Conservation (phyloP, 352 stramenopile genomes). For the Globisporangium sylvaticum region DNA sequence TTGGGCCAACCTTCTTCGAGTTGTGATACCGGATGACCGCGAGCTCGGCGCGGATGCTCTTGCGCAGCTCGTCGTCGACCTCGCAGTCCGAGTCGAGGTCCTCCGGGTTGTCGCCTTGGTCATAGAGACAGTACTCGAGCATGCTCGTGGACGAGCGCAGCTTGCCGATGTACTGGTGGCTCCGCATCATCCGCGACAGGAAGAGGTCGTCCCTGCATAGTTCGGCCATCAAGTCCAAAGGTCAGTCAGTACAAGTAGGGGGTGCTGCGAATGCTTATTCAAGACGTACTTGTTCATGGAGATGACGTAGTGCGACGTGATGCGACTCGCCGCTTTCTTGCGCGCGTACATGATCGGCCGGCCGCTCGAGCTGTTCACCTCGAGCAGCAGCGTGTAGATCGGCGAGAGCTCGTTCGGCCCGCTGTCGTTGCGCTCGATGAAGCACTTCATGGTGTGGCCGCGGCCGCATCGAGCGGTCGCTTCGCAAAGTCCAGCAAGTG, state of each 20-base stretch:
- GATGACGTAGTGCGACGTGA: constrained; percentile 86
- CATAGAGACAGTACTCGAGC: constrained; percentile 86
- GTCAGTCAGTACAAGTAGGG: background rate
- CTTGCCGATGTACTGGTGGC: constrained; percentile 86
- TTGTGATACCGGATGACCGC: constrained; percentile 71
- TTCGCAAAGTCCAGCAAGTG: constrained; percentile 82
- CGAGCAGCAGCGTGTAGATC: constrained; percentile 77
- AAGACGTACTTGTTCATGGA: constrained; percentile 64
- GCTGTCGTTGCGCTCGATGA: constrained; percentile 83
- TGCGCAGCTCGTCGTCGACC: constrained; percentile 68
- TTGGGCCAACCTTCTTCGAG: constrained; percentile 50
- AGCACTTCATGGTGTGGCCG: constrained; percentile 83
- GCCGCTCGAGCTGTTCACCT: constrained; percentile 84
- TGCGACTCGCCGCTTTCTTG: constrained; percentile 69
- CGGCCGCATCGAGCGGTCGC: constrained; percentile 70
- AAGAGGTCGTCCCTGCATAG: constrained; percentile 66
- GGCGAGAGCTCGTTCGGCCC: constrained; percentile 77
- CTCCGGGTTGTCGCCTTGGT: constrained; percentile 81
- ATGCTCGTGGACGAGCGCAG: constrained; percentile 72
- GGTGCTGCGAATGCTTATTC: too few species aligned
- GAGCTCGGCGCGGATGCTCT: constrained; percentile 72
- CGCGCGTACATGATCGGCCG: constrained; percentile 79
- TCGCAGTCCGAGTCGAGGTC: constrained; percentile 82
- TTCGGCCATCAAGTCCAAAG: background rate
- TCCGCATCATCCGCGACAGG: constrained; percentile 71